A percentile compares a stretch with the other conserved stretches of the same genome.
phyloP scores from a whole-genome alignment of 768 basidiomycete genomes.

The Lanmaoa pseudosensibilis region DNA sequence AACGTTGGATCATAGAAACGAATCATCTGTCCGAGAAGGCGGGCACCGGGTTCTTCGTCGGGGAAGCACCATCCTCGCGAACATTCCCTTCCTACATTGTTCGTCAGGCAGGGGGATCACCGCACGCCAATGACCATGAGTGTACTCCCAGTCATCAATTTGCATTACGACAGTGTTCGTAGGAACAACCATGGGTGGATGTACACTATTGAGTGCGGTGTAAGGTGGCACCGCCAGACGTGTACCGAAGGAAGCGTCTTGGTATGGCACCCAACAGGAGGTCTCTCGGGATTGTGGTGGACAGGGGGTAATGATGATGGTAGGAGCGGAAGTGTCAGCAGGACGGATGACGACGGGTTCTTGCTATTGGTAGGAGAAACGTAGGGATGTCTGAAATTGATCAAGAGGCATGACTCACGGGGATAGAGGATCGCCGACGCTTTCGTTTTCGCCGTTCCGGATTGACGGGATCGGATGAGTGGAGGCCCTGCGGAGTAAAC shows the following conservation, averaged over 20 bases:
- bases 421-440: constrained; percentile 10
- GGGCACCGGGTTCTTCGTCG: constrained; percentile 3
- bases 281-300: constrained; percentile 38
- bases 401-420: constrained; percentile 1
- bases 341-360: constrained; percentile 33
- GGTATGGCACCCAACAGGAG: constrained; percentile 50
- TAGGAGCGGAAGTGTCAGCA: constrained; percentile 42
- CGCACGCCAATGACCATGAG: constrained; percentile 55
- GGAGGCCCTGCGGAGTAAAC: background rate
- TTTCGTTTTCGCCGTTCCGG: constrained; percentile 13
- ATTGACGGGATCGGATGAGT: background rate
- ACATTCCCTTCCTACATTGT: constrained; percentile 45
- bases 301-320: constrained; percentile 53
- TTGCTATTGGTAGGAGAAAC: constrained; percentile 1
- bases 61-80: constrained; percentile 30
- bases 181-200: constrained; percentile 42
- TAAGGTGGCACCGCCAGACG: constrained; percentile 51
- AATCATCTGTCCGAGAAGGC: background rate
- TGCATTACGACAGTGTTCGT: constrained; percentile 22
- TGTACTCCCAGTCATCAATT: constrained; percentile 47
- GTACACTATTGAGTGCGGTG: constrained; percentile 45
- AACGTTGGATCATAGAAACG: background rate
- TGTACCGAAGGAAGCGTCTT: constrained; percentile 53
- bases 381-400: background rate
- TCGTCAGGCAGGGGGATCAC: constrained; percentile 47